Conservation (phyloP, 2,329 filamentous ascomycete species). For the Colletotrichum filicis region DNA sequence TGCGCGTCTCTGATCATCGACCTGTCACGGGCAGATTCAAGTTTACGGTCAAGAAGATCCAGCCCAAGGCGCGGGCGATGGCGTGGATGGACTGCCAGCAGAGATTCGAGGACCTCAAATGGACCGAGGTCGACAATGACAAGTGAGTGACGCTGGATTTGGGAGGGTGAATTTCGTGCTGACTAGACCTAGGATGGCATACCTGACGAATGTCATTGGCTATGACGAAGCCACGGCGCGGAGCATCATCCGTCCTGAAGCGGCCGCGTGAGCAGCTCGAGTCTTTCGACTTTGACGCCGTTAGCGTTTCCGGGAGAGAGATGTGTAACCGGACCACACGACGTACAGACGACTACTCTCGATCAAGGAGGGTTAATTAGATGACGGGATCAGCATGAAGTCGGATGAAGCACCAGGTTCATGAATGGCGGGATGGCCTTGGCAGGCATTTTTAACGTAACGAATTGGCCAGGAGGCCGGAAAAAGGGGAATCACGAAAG, state of each 20-base stretch:
- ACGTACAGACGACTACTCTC: not conserved
- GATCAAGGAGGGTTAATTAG: not conserved
- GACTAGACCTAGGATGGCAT: slow-evolving; percentile 27
- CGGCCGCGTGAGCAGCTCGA: slow-evolving; percentile 20
- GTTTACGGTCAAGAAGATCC: slow-evolving; percentile 85
- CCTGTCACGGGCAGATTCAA: slow-evolving; percentile 89
- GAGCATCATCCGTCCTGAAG: slow-evolving; percentile 27
- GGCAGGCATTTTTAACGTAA: not conserved
- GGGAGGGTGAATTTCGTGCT: not conserved
- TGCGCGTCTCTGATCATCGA: slow-evolving; percentile 90
- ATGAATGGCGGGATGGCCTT: slow-evolving; percentile 8
- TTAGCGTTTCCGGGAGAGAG: not conserved
- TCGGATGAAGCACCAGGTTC: not conserved
- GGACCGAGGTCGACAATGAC: slow-evolving; percentile 75
- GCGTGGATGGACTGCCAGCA: slow-evolving; percentile 80
- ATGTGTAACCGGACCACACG: not conserved
- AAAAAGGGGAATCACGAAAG: slow-evolving; percentile 24
- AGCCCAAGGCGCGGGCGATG: slow-evolving; percentile 70
- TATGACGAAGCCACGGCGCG: slow-evolving; percentile 35
- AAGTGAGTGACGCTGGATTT: slow-evolving; percentile 69
- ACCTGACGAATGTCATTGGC: slow-evolving; percentile 35
- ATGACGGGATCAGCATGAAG: slow-evolving; percentile 4
- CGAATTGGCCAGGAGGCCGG: slow-evolving; percentile 2
- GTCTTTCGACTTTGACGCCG: too few species aligned
- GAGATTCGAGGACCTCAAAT: slow-evolving; percentile 78